Percentiles rank a stretch among this genome's conserved stretches.
Conservation (phyloP, 768 basidiomycete species). For the Leucogyrophana mollusca region DNA sequence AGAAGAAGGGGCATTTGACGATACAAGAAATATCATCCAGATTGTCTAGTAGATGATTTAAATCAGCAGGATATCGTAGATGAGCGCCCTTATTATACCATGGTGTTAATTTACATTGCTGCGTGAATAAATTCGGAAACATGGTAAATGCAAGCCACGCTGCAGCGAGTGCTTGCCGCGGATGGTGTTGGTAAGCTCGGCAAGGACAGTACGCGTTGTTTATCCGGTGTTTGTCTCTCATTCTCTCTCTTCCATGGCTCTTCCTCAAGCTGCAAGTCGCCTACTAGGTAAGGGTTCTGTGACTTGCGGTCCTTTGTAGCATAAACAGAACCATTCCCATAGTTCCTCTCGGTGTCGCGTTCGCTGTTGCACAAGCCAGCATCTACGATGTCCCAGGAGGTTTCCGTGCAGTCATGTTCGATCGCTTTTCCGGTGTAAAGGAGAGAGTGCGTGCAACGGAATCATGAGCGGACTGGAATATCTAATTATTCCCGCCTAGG, state of each 20-base stretch:
- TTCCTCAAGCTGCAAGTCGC: slow-evolving; percentile 47
- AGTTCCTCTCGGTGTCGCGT: slow-evolving; percentile 40
- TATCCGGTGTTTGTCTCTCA: slow-evolving; percentile 21
- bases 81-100: too few relatives aligned
- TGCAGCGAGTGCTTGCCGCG: too few relatives aligned
- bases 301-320: background rate
- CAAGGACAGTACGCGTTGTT: slow-evolving; percentile 14
- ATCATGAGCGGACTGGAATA: background rate
- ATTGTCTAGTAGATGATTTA: too few relatives aligned
- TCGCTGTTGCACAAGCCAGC: slow-evolving; percentile 47
- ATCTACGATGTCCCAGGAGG: slow-evolving; percentile 84
- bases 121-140: too few relatives aligned
- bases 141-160: too few relatives aligned
- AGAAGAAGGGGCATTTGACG: slow-evolving; percentile 48
- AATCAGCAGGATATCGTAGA: too few relatives aligned
- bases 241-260: slow-evolving; percentile 41
- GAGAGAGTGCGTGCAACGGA: slow-evolving; percentile 52
- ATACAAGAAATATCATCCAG: slow-evolving; percentile 12
- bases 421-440: slow-evolving; percentile 91
- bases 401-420: slow-evolving; percentile 96
- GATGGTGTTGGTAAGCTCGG: background rate
- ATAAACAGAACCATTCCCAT: slow-evolving; percentile 1
- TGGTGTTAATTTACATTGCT: too few relatives aligned
- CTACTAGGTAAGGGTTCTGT: slow-evolving; percentile 41
- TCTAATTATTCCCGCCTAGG: slow-evolving; percentile 42